These are phyloP conservation scores for Rhizomucor miehei DNA, from an alignment of 371 early-diverging fungal genomes.

Conservation along the genomic window DNA sequence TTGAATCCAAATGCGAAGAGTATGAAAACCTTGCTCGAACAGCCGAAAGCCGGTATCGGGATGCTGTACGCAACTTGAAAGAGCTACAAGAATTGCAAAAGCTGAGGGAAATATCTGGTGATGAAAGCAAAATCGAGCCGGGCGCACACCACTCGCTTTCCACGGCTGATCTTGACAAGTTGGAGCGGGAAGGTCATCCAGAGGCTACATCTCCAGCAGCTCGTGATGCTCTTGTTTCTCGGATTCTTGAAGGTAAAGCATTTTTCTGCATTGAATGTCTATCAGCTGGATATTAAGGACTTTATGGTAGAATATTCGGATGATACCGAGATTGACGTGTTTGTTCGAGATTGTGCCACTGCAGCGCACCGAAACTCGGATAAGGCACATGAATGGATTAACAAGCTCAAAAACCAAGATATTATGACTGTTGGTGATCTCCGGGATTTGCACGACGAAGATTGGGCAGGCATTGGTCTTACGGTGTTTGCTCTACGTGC, in stretches of 20 bases:
- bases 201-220: conserved; percentile 12
- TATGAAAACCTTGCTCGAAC: conserved; percentile 24
- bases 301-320: conserved; percentile 52
- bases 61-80: conserved; percentile 31
- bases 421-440: conserved; percentile 83
- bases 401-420: conserved; percentile 71
- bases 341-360: conserved; percentile 68
- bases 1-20: conserved; percentile 34
- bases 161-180: conserved; percentile 4
- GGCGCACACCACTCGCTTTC: not conserved
- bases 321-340: conserved; percentile 65
- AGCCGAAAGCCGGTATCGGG: conserved; percentile 36
- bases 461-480: conserved; percentile 75
- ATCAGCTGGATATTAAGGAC: not conserved
- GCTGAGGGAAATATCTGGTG: not conserved
- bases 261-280: not conserved
- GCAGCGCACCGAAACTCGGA: conserved; percentile 67
- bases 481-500: conserved; percentile 89
- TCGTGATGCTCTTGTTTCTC: conserved; percentile 41
- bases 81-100: conserved; percentile 13
- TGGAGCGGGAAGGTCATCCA: not conserved
- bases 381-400: conserved; percentile 75
- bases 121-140: conserved; percentile 4
- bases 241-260: conserved; percentile 35
- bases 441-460: conserved; percentile 73